Conservation (phyloP, 2,329 filamentous ascomycete genomes). For the Alternaria sp. region DNA sequence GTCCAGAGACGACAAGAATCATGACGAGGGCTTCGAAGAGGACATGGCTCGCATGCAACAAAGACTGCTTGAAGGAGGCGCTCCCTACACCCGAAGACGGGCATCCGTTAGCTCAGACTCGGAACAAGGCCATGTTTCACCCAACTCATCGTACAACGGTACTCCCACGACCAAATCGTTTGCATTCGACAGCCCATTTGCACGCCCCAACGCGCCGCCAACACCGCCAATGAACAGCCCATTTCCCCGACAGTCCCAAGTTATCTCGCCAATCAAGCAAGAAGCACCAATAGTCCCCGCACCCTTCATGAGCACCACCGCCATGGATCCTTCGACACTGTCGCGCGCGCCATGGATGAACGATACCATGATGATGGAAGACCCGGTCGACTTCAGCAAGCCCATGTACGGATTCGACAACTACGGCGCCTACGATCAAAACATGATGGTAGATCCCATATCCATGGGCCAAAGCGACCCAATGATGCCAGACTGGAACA, state of each 20-base stretch:
- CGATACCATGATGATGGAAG: slow-evolving; percentile 51
- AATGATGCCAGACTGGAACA: slow-evolving; percentile 50
- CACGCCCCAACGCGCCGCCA: slow-evolving; percentile 47
- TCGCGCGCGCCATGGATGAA: slow-evolving; percentile 43
- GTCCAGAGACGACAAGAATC: slow-evolving; percentile 55
- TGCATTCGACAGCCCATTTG: slow-evolving; percentile 43
- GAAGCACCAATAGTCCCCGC: slow-evolving; percentile 42
- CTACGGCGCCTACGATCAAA: slow-evolving; percentile 44
- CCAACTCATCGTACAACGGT: slow-evolving; percentile 48
- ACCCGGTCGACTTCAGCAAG: slow-evolving; percentile 48
- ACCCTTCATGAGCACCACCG: slow-evolving; percentile 42
- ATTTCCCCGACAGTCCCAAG: slow-evolving; percentile 48
- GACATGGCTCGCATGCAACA: slow-evolving; percentile 65
- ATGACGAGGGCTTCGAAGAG: slow-evolving; percentile 66
- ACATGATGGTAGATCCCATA: slow-evolving; percentile 47
- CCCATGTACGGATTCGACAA: slow-evolving; percentile 46
- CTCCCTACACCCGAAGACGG: slow-evolving; percentile 61
- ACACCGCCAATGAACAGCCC: slow-evolving; percentile 53
- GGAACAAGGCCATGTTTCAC: slow-evolving; percentile 59
- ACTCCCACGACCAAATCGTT: slow-evolving; percentile 51
- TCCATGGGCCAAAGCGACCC: slow-evolving; percentile 42
- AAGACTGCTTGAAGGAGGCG: slow-evolving; percentile 62
- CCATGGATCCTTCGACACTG: slow-evolving; percentile 43
- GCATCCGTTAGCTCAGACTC: slow-evolving; percentile 67
- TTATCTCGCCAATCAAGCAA: slow-evolving; percentile 42